These are phyloP conservation scores for Debaryomyces castellii DNA, from an alignment of 805 yeast species.

Conservation along the genomic window DNA sequence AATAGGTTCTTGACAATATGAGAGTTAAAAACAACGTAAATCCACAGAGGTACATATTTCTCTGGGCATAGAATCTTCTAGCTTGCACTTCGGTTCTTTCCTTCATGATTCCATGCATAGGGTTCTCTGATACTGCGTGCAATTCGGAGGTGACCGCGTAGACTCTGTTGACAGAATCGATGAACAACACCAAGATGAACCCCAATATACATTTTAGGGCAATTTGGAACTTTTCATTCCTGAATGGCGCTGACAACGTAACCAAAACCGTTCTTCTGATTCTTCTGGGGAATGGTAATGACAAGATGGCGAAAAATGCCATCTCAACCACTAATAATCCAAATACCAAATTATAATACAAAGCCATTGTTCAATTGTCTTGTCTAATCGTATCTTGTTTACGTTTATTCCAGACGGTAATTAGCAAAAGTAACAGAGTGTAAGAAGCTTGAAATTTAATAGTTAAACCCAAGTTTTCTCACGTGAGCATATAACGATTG, in stretches of 20 bases:
- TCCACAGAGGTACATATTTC: conserved; percentile 95
- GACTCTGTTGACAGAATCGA: conserved; percentile 87
- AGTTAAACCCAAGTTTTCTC: no score
- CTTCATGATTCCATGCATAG: conserved; percentile 27
- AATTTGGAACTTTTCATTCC: conserved; percentile 68
- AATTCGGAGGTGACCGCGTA: conserved; percentile 66
- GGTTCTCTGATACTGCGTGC: conserved; percentile 23
- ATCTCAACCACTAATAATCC: conserved; percentile 77
- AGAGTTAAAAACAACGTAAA: conserved; percentile 88
- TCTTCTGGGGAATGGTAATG: conserved; percentile 80
- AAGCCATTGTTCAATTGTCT: conserved; percentile 31
- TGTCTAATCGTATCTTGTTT: background rate
- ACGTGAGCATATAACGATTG: background rate
- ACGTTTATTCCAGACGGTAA: background rate
- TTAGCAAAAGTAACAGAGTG: background rate
- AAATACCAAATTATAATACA: conserved; percentile 57
- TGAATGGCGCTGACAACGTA: conserved; percentile 66
- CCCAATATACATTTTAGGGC: conserved; percentile 79
- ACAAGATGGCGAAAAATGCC: conserved; percentile 72
- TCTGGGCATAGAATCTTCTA: conserved; percentile 90
- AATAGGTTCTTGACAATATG: conserved; percentile 80
- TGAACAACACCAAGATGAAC: conserved; percentile 78
- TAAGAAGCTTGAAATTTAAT: no score
- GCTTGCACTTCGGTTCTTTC: conserved; percentile 86
- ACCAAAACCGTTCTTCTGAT: conserved; percentile 67